phyloP scores from a whole-genome alignment of 169 alveolate species.

The Theileria equi region DNA sequence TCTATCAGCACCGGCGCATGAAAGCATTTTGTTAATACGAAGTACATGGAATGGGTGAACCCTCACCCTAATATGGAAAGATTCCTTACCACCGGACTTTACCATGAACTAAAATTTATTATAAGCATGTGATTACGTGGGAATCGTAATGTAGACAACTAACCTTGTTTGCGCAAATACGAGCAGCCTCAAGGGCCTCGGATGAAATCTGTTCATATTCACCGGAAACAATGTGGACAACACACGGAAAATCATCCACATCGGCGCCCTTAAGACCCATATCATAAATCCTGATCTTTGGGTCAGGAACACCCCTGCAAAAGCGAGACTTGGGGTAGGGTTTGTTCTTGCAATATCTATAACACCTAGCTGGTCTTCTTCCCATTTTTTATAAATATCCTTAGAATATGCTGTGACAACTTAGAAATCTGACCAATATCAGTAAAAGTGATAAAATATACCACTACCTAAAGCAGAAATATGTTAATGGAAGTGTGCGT shows the following conservation, averaged over 20 bases:
- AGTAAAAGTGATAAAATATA: too few species aligned
- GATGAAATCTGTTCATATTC: constrained; percentile 98
- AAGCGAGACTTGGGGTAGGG: constrained; percentile 99
- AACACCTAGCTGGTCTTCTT: constrained; percentile 99
- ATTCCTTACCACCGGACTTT: constrained; percentile 95
- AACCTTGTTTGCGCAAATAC: constrained; percentile 96
- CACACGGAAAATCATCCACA: constrained; percentile 95
- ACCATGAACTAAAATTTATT: constrained; percentile 85
- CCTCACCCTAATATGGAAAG: constrained; percentile 97
- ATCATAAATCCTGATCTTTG: constrained; percentile 97
- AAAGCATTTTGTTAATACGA: constrained; percentile 99
- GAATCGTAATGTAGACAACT: neutral
- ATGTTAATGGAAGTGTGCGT: too few species aligned
- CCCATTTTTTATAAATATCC: constrained; percentile 88
- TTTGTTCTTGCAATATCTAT: constrained; percentile 96
- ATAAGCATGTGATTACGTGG: neutral
- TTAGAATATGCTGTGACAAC: neutral
- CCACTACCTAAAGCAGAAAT: too few species aligned
- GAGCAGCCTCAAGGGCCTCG: constrained; percentile 99
- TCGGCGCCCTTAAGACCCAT: constrained; percentile 96
- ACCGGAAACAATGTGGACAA: constrained; percentile 95
- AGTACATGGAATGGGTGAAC: constrained; percentile 99
- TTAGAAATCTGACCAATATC: neutral
- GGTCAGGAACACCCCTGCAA: constrained; percentile 99
- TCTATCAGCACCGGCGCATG: constrained; percentile 99